Evolutionary conservation across 192 early-diverging fungal species (phyloP).

Genomic region (Entrophospora sp.): DNA sequence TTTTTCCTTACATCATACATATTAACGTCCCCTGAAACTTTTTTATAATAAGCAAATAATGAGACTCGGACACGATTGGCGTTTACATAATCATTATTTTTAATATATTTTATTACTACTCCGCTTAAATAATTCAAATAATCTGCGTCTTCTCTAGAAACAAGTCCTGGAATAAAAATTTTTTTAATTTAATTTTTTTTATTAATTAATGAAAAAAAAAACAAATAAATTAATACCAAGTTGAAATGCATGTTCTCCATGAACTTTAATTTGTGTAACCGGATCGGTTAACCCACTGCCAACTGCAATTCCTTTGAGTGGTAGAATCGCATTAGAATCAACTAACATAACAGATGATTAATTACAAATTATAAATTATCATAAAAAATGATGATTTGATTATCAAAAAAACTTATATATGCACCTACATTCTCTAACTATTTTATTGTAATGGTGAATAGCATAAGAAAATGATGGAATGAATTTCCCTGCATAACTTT

Average conservation of each 20-base stretch:
- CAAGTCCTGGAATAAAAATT: slow-evolving; percentile 31
- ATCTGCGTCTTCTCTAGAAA: slow-evolving; percentile 33
- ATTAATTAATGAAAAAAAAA: no score
- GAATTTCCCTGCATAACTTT: slow-evolving; percentile 63
- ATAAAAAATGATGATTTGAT: no score
- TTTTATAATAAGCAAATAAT: slow-evolving; percentile 58
- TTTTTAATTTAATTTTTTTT: background rate
- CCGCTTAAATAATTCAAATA: slow-evolving; percentile 30
- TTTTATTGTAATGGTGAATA: slow-evolving; percentile 51
- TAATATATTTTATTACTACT: slow-evolving; percentile 33
- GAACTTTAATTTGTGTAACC: slow-evolving; percentile 40
- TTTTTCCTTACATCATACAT: slow-evolving; percentile 70
- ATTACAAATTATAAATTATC: no score
- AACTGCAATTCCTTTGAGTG: no score
- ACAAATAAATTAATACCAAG: no score
- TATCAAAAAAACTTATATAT: no score
- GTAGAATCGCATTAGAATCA: no score
- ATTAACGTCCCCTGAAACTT: slow-evolving; percentile 64
- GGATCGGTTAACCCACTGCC: slow-evolving; percentile 65
- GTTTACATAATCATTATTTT: slow-evolving; percentile 37
- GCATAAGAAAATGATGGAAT: slow-evolving; percentile 58
- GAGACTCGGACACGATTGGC: slow-evolving; percentile 39
- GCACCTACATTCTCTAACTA: slow-evolving; percentile 7
- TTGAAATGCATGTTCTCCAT: slow-evolving; percentile 49
- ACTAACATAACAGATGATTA: no score